Percentiles rank a stretch among this genome's conserved stretches.
These are phyloP conservation scores for Rhizopogon salebrosus DNA, from an alignment of 768 basidiomycete genomes.

Conservation along the genomic window DNA sequence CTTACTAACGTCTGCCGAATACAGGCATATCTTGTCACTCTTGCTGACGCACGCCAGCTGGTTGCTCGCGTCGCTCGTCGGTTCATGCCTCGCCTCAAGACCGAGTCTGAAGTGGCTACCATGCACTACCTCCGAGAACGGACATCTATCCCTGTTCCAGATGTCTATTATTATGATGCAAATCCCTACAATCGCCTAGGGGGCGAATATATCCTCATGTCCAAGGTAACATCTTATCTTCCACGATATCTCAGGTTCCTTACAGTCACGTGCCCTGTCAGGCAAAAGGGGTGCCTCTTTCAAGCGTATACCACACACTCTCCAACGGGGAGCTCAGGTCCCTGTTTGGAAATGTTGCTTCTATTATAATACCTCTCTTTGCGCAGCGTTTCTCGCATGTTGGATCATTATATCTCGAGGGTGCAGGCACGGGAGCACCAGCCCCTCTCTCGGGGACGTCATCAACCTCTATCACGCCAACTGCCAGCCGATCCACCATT, in stretches of 20 bases:
- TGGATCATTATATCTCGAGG: constrained; percentile 66
- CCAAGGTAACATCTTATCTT: constrained; percentile 51
- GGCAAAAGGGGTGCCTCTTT: constrained; percentile 72
- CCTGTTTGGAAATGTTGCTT: constrained; percentile 64
- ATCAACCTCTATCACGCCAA: constrained; percentile 23
- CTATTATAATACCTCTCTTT: constrained; percentile 66
- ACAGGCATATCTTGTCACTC: constrained; percentile 74
- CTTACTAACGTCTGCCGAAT: neutral
- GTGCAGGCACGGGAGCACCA: constrained; percentile 5
- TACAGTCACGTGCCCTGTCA: constrained; percentile 23
- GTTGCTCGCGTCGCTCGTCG: constrained; percentile 79
- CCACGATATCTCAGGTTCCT: neutral
- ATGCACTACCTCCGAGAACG: constrained; percentile 73
- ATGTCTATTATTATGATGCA: constrained; percentile 71
- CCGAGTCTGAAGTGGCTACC: constrained; percentile 83
- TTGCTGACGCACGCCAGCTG: constrained; percentile 54
- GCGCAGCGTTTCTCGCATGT: constrained; percentile 72
- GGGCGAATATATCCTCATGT: constrained; percentile 84
- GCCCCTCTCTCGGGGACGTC: constrained; percentile 15
- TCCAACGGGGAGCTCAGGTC: constrained; percentile 57
- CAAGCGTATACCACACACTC: constrained; percentile 67
- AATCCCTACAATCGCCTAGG: constrained; percentile 83
- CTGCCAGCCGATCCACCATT: constrained; percentile 15
- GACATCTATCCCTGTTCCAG: constrained; percentile 69
- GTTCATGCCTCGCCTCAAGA: constrained; percentile 84